A percentile compares a stretch with the other conserved stretches of the same genome.
phyloP scores from a whole-genome alignment of 805 yeast genomes.

The Kodamaea neixiangensis region DNA sequence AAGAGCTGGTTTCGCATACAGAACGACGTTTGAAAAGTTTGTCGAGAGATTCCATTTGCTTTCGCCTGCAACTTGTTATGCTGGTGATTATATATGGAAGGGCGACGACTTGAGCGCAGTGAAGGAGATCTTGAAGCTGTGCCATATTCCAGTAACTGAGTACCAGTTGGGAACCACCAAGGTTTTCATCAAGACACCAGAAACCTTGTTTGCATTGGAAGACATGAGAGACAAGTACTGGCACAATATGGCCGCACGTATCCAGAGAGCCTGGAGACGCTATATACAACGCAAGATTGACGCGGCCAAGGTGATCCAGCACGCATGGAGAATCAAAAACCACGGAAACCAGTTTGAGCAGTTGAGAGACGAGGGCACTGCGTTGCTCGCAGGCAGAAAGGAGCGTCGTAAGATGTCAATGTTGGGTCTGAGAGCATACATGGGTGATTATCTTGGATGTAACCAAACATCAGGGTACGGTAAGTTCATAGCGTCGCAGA shows the following conservation, averaged over 20 bases:
- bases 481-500: conserved; percentile 65
- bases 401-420: conserved; percentile 89
- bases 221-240: conserved; percentile 96
- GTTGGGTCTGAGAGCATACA: conserved; percentile 81
- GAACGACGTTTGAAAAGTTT: conserved; percentile 94
- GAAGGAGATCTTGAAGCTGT: conserved; percentile 48
- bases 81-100: conserved; percentile 65
- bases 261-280: conserved; percentile 95
- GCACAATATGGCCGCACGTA: conserved; percentile 97
- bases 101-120: conserved; percentile 59
- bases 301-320: conserved; percentile 80
- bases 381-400: conserved; percentile 68
- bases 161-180: conserved; percentile 91
- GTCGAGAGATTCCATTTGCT: conserved; percentile 90
- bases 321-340: conserved; percentile 75
- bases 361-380: conserved; percentile 81
- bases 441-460: conserved; percentile 93
- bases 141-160: conserved; percentile 74
- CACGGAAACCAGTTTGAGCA: conserved; percentile 84
- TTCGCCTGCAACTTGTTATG: conserved; percentile 89
- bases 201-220: conserved; percentile 91
- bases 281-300: conserved; percentile 78
- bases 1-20: conserved; percentile 97
- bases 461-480: conserved; percentile 74
- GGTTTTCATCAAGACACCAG: conserved; percentile 95